Conservation (phyloP, 352 stramenopile species). For the Pythium graminicola region DNA sequence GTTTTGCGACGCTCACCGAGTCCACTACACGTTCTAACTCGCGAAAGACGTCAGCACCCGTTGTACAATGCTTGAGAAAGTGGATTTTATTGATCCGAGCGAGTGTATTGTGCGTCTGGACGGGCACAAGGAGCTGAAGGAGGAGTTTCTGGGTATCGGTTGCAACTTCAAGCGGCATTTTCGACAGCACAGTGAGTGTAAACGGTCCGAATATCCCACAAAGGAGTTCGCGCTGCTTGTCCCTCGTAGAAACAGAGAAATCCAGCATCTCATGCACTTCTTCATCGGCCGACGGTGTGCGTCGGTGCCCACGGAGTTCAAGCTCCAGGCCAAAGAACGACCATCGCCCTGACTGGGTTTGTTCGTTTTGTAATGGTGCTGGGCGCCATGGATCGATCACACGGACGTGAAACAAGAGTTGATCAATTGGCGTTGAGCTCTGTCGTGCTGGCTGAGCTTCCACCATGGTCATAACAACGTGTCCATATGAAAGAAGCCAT, state of each 20-base stretch:
- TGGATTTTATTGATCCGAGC: constrained; percentile 42
- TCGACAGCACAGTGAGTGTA: constrained; percentile 10
- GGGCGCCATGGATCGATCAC: constrained; percentile 18
- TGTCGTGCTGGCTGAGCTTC: background rate
- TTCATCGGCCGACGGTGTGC: background rate
- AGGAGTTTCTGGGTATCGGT: constrained; percentile 22
- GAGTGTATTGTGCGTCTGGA: constrained; percentile 39
- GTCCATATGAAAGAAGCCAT: no score
- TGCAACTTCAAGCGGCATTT: constrained; percentile 12
- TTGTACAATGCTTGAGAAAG: constrained; percentile 25
- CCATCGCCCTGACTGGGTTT: background rate
- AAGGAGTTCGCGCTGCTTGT: constrained; percentile 3
- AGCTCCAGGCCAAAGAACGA: constrained; percentile 22
- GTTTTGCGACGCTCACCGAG: constrained; percentile 30
- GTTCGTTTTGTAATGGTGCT: background rate
- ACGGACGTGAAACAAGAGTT: constrained; percentile 19
- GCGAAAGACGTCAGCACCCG: constrained; percentile 28
- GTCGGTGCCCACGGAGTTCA: constrained; percentile 1
- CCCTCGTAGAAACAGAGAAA: constrained; percentile 1
- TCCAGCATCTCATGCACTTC: background rate
- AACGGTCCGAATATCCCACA: constrained; percentile 17
- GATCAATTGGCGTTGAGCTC: background rate
- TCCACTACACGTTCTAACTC: constrained; percentile 28
- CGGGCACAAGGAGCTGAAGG: constrained; percentile 30
- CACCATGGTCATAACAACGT: no score